A percentile compares a stretch with the other conserved stretches of the same genome.
These are phyloP conservation scores for Psidium friedrichsthalianum DNA, from an alignment of 345 rosid species.

Conservation along the genomic window DNA sequence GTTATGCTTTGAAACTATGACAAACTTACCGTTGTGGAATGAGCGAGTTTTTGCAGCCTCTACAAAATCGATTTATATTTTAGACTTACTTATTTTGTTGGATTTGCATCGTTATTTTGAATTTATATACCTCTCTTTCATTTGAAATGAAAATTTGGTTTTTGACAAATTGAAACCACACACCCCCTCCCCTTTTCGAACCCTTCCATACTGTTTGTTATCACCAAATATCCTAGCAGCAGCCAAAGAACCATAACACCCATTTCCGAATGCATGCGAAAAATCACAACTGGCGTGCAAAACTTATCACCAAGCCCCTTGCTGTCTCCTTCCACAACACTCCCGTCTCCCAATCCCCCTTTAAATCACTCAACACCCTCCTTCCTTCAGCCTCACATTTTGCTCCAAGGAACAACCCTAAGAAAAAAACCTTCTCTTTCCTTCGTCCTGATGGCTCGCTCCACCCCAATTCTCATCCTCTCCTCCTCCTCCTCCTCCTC, in stretches of 20 bases:
- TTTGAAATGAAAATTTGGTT: no score
- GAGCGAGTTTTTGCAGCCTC: no score
- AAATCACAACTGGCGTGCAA: not conserved
- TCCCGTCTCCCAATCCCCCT: slow-evolving; percentile 19
- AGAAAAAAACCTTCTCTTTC: not conserved
- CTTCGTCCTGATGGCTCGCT: slow-evolving; percentile 26
- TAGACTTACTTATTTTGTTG: no score
- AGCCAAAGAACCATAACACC: not conserved
- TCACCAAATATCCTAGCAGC: not conserved
- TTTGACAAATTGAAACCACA: no score
- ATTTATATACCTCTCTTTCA: no score
- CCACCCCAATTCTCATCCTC: slow-evolving; percentile 12
- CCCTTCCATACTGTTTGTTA: not conserved
- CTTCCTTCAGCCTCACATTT: not conserved
- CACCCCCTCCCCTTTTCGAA: no score
- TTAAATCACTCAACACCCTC: slow-evolving; percentile 2
- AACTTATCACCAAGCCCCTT: slow-evolving; percentile 3
- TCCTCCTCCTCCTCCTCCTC: slow-evolving; percentile 23
- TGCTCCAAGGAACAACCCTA: not conserved
- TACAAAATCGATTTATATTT: no score
- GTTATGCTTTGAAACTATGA: no score
- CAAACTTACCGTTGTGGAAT: no score
- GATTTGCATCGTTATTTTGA: no score
- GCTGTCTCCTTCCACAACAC: slow-evolving; percentile 26
- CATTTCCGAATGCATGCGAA: slow-evolving; percentile 18